Evolutionary conservation across 225 moss, liverwort and hornwort species (phyloP), one percentile per base, ranked within the genome.

Genomic region (Bryum argenteum): DNA sequence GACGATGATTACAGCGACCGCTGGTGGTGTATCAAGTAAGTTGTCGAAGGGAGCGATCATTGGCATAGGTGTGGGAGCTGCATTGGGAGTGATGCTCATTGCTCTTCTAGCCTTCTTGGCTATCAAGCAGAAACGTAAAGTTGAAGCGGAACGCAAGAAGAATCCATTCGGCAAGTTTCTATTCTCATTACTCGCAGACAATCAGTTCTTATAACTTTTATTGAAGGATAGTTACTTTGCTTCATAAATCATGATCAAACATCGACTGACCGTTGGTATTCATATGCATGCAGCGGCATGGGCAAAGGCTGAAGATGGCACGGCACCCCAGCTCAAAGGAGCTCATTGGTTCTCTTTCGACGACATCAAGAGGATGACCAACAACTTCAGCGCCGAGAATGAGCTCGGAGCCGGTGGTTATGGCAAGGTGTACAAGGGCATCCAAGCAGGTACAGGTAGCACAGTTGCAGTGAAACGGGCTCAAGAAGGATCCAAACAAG

Each of bases 401-500:
- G 81, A 82, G 56, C 70, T 96, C 26, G 95, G 95, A 22, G 51
- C 33, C 13, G 95, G 95, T 71, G 93, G 93, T 21, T 96, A 93
- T 56, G 95, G 95, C 77, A 91, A 78, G 91, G 95, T 95, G 12
- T 95, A 93, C 83, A 91, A 70, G 83, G 95, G 65, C 8, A 60
- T 75, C 20, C 41, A 87, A 18, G 71, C 71, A 61, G 80, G 84
- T 16, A 72, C 75, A 41, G 88, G 93, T 24, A 71, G 19, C 0
- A 66, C 55, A 42, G 82, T 93, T 4, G 95, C 95, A 8, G 88
- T 96, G 68, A 96, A 93, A 68, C 83, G 91, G 61, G 91, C 95
- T 8, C 83, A 83, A 58, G 83, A 87, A 68, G 87, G 81, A 1
- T 96, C 95, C 51, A 79, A 88, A 72, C 95, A 96, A 80, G 95